Percentiles rank a stretch among this genome's conserved stretches.
Conservation (phyloP, 495 filamentous ascomycete species). For the Penicillium longicatenatum region DNA sequence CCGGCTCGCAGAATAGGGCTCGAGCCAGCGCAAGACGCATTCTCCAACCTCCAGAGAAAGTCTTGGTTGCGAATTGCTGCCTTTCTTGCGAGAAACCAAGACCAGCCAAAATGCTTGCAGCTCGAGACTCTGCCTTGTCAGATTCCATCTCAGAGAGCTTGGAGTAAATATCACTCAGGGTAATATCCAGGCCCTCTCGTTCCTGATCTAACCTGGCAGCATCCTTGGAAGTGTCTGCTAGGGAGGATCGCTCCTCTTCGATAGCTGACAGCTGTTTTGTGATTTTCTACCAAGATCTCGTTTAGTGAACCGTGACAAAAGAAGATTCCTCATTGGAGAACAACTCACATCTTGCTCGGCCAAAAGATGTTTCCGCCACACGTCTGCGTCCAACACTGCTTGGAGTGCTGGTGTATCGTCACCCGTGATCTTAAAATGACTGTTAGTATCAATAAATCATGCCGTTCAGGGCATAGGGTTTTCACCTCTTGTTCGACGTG, state of each 20-base stretch:
- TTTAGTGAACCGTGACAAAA: conserved; percentile 18
- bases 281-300: conserved; percentile 65
- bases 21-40: conserved; percentile 95
- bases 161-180: conserved; percentile 82
- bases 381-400: conserved; percentile 95
- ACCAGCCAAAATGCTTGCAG: conserved; percentile 94
- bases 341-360: conserved; percentile 77
- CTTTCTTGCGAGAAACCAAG: conserved; percentile 94
- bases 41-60: conserved; percentile 99
- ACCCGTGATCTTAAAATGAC: conserved; percentile 70
- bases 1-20: conserved; percentile 97
- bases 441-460: conserved; percentile 10
- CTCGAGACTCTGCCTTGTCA: conserved; percentile 93
- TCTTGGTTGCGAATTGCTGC: conserved; percentile 91
- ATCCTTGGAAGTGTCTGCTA: conserved; percentile 87
- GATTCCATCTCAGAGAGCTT: conserved; percentile 99
- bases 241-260: conserved; percentile 72
- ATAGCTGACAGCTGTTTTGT: conserved; percentile 73
- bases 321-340: neutral
- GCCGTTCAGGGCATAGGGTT: neutral
- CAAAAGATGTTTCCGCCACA: conserved; percentile 96
- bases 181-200: conserved; percentile 85
- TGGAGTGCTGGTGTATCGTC: conserved; percentile 96
- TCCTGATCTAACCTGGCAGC: conserved; percentile 81
- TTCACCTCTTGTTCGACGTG: conserved; percentile 96